These are phyloP conservation scores for Scenedesmus sp. DNA, from an alignment of 163 green algal species.

Conservation along the genomic window DNA sequence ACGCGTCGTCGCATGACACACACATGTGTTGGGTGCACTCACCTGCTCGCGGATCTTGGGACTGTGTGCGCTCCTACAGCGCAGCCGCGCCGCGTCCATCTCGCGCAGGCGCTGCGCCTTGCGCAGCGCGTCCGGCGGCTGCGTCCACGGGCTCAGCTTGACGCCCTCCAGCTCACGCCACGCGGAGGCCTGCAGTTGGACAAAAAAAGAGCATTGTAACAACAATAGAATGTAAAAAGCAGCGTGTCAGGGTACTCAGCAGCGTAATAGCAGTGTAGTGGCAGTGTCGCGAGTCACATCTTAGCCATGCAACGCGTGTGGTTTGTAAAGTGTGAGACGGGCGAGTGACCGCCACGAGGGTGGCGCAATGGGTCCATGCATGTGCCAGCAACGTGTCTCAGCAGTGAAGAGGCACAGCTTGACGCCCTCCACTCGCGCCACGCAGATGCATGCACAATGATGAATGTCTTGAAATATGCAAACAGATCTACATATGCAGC, in stretches of 20 bases:
- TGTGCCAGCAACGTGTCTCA: too few relatives aligned
- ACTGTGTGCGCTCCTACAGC: conserved; percentile 53
- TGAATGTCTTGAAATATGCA: not conserved
- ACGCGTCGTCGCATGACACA: not conserved
- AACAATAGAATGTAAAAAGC: not conserved
- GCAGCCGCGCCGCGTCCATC: conserved; percentile 64
- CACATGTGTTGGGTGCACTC: not conserved
- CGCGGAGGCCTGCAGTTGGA: conserved; percentile 41
- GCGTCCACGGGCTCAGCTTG: conserved; percentile 58
- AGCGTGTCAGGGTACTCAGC: too few relatives aligned
- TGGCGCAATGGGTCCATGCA: too few relatives aligned
- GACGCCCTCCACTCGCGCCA: conserved; percentile 58
- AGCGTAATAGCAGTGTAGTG: too few relatives aligned
- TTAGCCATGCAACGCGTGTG: too few relatives aligned
- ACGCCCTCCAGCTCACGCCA: conserved; percentile 59
- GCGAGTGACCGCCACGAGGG: too few relatives aligned
- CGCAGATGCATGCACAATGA: conserved; percentile 41
- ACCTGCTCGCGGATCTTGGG: conserved; percentile 71
- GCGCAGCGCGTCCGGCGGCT: conserved; percentile 55
- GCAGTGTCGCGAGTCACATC: too few relatives aligned
- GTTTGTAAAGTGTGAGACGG: too few relatives aligned
- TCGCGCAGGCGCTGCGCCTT: conserved; percentile 62
- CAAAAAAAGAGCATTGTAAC: too few relatives aligned
- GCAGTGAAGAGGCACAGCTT: conserved; percentile 54
- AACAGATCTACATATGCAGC: not conserved